phyloP scores from a whole-genome alignment of 1,284 basidiomycete genomes.

The Cutaneotrichosporon sp. region DNA sequence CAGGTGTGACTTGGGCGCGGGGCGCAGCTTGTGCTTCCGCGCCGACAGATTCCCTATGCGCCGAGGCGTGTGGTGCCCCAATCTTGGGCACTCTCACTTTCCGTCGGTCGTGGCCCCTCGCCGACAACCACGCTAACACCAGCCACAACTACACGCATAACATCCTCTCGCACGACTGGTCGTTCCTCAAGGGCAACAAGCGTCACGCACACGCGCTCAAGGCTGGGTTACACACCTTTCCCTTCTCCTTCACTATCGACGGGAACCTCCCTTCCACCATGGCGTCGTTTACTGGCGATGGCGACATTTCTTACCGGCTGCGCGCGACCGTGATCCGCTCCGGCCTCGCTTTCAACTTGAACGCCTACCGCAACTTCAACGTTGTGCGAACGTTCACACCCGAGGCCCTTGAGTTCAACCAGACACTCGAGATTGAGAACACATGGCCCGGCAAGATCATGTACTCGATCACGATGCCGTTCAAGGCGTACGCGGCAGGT shows the following conservation, averaged over 20 bases:
- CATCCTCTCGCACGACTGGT: constrained; percentile 80
- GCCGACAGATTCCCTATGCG: too few relatives aligned
- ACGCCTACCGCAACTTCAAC: constrained; percentile 62
- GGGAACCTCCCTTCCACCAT: constrained; percentile 77
- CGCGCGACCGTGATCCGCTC: constrained; percentile 75
- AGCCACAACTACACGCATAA: constrained; percentile 61
- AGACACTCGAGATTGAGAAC: constrained; percentile 87
- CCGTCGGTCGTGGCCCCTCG: neutral
- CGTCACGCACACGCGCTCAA: constrained; percentile 81
- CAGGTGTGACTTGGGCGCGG: too few relatives aligned
- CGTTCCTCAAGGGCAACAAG: constrained; percentile 61
- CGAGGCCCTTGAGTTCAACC: constrained; percentile 89
- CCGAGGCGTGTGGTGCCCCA: too few relatives aligned
- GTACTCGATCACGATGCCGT: constrained; percentile 67
- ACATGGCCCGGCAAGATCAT: constrained; percentile 95
- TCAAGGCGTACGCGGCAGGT: constrained; percentile 78
- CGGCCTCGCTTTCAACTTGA: constrained; percentile 66
- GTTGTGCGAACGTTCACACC: constrained; percentile 71
- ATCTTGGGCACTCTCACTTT: too few relatives aligned
- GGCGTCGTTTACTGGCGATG: constrained; percentile 60
- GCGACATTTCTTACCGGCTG: constrained; percentile 78
- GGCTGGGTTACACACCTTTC: constrained; percentile 63
- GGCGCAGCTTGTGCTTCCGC: too few relatives aligned
- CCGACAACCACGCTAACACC: constrained; percentile 18
- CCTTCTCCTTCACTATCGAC: constrained; percentile 73